A percentile compares a stretch with the other conserved stretches of the same genome.
Evolutionary conservation across 2,329 filamentous ascomycete genomes (phyloP).

Genomic region (Seiridium unicorne): DNA sequence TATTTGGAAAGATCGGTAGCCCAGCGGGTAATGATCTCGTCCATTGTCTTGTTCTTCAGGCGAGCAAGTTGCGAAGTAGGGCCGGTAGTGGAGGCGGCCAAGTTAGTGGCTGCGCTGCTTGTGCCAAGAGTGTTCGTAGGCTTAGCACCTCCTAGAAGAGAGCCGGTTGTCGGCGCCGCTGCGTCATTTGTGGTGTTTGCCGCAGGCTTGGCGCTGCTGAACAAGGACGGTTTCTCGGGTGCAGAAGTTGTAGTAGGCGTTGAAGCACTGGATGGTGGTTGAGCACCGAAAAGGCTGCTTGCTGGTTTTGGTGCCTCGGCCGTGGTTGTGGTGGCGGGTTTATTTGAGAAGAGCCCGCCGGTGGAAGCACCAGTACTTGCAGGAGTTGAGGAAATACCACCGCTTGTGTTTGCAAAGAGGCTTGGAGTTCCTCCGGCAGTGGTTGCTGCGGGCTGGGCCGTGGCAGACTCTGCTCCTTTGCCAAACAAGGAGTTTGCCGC

Average conservation of each 20-base stretch:
- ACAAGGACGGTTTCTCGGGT: background rate
- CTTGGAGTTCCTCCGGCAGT: slow-evolving; percentile 6
- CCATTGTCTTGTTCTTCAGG: slow-evolving; percentile 98
- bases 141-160: slow-evolving; percentile 30
- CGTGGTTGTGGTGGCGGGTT: slow-evolving; percentile 14
- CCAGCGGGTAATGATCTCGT: slow-evolving; percentile 97
- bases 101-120: slow-evolving; percentile 20
- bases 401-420: slow-evolving; percentile 13
- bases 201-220: slow-evolving; percentile 25
- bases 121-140: slow-evolving; percentile 26
- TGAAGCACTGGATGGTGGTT: slow-evolving; percentile 13
- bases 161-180: slow-evolving; percentile 27
- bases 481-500: slow-evolving; percentile 10
- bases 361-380: slow-evolving; percentile 14
- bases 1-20: slow-evolving; percentile 93
- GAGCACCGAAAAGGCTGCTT: slow-evolving; percentile 29
- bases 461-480: background rate
- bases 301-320: slow-evolving; percentile 26
- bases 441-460: background rate
- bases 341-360: slow-evolving; percentile 24
- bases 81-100: slow-evolving; percentile 75
- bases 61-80: slow-evolving; percentile 83
- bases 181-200: slow-evolving; percentile 13
- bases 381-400: slow-evolving; percentile 18
- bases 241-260: slow-evolving; percentile 15